Conservation (phyloP, 139 green algal genomes). For the Closterium sp. region DNA sequence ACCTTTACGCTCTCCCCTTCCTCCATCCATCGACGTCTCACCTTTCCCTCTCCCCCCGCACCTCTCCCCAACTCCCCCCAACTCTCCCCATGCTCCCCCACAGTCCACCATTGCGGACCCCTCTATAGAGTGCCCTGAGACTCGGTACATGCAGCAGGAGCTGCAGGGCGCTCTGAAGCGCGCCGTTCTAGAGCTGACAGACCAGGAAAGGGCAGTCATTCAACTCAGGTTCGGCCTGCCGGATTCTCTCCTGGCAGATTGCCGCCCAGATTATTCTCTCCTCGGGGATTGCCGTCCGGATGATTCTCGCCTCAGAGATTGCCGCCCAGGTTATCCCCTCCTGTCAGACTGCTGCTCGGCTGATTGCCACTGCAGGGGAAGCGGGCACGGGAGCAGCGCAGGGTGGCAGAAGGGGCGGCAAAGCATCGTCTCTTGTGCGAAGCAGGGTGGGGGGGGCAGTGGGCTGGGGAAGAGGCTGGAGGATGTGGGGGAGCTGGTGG, state of each 20-base stretch:
- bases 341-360: not conserved
- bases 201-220: not conserved
- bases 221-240: not conserved
- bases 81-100: not conserved
- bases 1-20: no score
- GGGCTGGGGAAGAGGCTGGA: not conserved
- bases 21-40: no score
- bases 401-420: not conserved
- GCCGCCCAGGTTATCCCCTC: no score
- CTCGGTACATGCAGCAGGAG: not conserved
- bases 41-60: no score
- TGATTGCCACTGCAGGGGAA: not conserved
- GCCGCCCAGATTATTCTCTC: not conserved
- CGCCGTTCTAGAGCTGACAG: not conserved
- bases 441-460: not conserved
- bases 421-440: not conserved
- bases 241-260: not conserved
- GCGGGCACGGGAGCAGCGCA: no score
- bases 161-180: not conserved
- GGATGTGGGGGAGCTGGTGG: not conserved
- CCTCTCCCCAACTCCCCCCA: no score
- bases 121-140: not conserved
- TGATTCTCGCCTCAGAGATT: not conserved
- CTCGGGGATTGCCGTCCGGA: not conserved
- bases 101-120: not conserved